Base-by-base conservation (phyloP, 805 yeast genomes). In the Wickerhamiella kazuoi region DNA sequence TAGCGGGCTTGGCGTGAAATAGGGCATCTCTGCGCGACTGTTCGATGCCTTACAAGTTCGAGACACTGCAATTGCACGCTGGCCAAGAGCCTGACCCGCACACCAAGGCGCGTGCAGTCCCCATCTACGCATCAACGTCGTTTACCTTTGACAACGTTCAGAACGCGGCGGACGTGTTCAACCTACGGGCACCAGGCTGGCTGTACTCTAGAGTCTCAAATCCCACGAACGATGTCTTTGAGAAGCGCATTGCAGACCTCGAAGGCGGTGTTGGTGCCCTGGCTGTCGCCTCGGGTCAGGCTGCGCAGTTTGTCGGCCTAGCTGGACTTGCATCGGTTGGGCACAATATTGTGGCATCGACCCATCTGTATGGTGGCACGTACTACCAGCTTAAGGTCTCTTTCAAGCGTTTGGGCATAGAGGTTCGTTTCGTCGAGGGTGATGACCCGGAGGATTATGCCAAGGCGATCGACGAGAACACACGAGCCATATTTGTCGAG, bases 221-320 rank as follows among this genome's bases (percentile, higher is more conserved):
- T 65, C 98, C 98, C 46, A 87, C 98, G 44, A 77, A 70, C 42
- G 93, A 79, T 51, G 87, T 80, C 20, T 79, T 87, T 46, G 98
- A 87, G 63, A 73, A 80, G 57, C 72, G 98, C 63, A 69, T 87
- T 44, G 93, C 95, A 40, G 93, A 93, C 38, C 70, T 87, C 44
- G 98, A 87, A 63, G 78, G 79, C 42, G 98, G 97, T 54, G 76
- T 75, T 38, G 93, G 79, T 43, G 97, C 94, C 3, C 62, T 87
- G 41, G 93, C 94, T 5, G 77, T 79, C 20, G 61, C 93, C 18
- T 84, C 96, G n/a, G 98, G 98, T 45, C 95, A 86, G 63, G 87
- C 96, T 40, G 96, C 97, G 21, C 95, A 86, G 59, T 73, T 83
- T 48, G 56, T 79, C 43, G 93, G 95, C 17, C 66, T 84, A 56